Conservation (phyloP, 352 stramenopile genomes). For the Pythium vanterpoolii region DNA sequence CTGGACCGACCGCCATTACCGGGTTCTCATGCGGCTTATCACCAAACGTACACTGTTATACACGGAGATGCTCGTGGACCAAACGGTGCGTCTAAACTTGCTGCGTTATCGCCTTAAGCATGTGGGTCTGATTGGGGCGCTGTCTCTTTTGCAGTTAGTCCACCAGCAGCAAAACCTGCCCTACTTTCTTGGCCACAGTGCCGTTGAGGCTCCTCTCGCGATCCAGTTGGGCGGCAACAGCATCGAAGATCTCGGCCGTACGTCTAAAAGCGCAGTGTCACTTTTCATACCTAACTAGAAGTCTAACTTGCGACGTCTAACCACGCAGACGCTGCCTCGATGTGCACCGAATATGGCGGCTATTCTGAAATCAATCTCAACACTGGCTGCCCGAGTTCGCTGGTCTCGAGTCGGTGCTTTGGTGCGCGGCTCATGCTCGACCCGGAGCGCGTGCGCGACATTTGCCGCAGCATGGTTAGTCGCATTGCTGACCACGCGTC, state of each 20-base stretch:
- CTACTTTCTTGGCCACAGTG: constrained; percentile 87
- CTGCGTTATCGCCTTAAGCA: neutral
- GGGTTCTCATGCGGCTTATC: constrained; percentile 93
- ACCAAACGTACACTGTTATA: constrained; percentile 93
- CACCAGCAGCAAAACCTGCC: constrained; percentile 85
- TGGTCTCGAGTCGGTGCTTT: constrained; percentile 90
- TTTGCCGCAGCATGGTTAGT: constrained; percentile 86
- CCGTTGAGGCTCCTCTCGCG: constrained; percentile 85
- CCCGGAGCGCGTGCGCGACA: constrained; percentile 91
- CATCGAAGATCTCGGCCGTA: constrained; percentile 74
- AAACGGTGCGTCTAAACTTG: constrained; percentile 74
- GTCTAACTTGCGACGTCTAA: neutral
- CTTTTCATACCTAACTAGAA: neutral
- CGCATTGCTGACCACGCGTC: constrained; percentile 26
- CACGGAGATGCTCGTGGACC: constrained; percentile 98
- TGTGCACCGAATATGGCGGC: constrained; percentile 85
- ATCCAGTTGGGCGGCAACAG: constrained; percentile 94
- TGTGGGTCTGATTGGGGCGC: too few species aligned
- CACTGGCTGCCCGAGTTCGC: constrained; percentile 90
- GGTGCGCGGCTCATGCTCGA: constrained; percentile 98
- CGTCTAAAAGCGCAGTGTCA: neutral
- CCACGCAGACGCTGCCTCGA: constrained; percentile 55
- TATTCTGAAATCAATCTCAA: constrained; percentile 97
- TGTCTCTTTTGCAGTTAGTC: constrained; percentile 41
- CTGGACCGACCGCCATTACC: constrained; percentile 95